Evolutionary conservation across 1,139 yeast species (phyloP), one percentile per base, ranked within the genome.

Genomic region (Diutina sp.): DNA sequence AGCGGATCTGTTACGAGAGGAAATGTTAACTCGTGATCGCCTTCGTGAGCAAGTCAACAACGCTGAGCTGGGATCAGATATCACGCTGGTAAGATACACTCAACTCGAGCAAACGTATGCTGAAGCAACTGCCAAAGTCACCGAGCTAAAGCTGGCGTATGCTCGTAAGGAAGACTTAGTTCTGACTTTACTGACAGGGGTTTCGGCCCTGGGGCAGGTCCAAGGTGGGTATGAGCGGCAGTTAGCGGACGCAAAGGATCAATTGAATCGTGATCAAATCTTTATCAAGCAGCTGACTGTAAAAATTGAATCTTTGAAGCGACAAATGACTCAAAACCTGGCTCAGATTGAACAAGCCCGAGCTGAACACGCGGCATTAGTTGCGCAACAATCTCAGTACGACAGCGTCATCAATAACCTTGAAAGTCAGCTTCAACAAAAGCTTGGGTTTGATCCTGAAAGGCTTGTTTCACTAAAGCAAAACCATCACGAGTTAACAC

Each of bases 131-230:
- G 66, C 67, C 0, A 66, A 72, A 48, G 69, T 86, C 9, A 70
- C 69, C 4, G 65, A 67, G 2, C 64, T 83, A 58, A 84, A 82
- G 60, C 73, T 72, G 6, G 75, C 76, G n/a, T 76, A 79, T 58
- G 73, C 76, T 45, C 79, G 76, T 60, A 88, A 87, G 62, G 95
- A 90, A 64, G 97, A 91, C 61, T 74, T 91, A 25, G 71, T 90
- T 16, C 85, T 95, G 5, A 84, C 96, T 0, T 74, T 95, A 50
- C 84, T 93, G 0, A 91, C 98, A 0, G 99, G 99, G 63, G 84
- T 93, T 14, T 87, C 97, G 0, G 81, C 96, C 0, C 85, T 83
- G 58, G 97, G 96, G 55, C 77, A 74, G 47, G 77, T 85, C 1
- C 88, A 87, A 60, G 85, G 90, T 45, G 97, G 97, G 14, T 93